Conservation (phyloP, 192 early-diverging fungal genomes). For the Gonapodya prolifera region DNA sequence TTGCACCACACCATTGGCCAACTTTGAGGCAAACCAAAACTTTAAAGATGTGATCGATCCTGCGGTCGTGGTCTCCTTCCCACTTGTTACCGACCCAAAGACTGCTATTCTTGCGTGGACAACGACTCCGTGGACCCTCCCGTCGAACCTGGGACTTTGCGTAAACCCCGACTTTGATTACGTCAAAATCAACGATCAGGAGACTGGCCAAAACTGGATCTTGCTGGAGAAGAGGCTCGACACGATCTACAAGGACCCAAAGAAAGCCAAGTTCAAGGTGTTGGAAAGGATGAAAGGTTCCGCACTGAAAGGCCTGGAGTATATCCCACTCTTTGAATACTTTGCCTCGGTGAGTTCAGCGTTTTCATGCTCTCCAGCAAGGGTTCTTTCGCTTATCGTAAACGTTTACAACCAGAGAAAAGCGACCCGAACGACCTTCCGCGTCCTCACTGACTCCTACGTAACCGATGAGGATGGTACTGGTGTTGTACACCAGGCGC, state of each 20-base stretch:
- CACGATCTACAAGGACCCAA: constrained; percentile 82
- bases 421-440: constrained; percentile 54
- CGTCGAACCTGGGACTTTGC: constrained; percentile 86
- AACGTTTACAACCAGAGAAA: constrained; percentile 22
- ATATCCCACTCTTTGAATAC: constrained; percentile 86
- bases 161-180: constrained; percentile 91
- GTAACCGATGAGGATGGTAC: constrained; percentile 91
- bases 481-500: constrained; percentile 95
- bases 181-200: constrained; percentile 83
- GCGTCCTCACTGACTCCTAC: constrained; percentile 77
- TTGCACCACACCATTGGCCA: constrained; percentile 82
- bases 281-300: constrained; percentile 62
- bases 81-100: constrained; percentile 65
- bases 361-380: neutral
- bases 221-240: constrained; percentile 73
- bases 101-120: constrained; percentile 89
- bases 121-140: constrained; percentile 98
- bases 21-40: constrained; percentile 94
- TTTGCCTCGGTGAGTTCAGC: constrained; percentile 18
- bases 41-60: constrained; percentile 97
- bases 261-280: constrained; percentile 88
- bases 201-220: constrained; percentile 72
- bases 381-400: neutral
- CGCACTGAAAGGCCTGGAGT: constrained; percentile 74
- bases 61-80: constrained; percentile 88